Conservation (phyloP, 129 eudicot species). For the Oenanthe sinensis region DNA sequence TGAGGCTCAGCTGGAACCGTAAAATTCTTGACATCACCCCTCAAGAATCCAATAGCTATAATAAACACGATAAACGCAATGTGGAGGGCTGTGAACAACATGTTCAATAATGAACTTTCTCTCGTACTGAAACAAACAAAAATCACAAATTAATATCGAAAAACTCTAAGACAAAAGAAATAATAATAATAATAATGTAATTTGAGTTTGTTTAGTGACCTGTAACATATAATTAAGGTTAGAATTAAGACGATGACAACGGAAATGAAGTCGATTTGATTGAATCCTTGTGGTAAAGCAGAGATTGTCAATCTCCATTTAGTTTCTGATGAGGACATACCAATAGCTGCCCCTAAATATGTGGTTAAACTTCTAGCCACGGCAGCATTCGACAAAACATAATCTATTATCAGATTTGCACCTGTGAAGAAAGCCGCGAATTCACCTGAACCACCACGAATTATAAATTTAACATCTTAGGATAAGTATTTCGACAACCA, state of each 20-base stretch:
- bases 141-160: not conserved
- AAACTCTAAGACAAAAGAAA: not conserved
- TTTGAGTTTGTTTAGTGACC: slow-evolving; percentile 28
- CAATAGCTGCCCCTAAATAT: slow-evolving; percentile 72
- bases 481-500: not conserved
- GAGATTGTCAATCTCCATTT: slow-evolving; percentile 58
- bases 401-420: slow-evolving; percentile 77
- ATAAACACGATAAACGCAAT: slow-evolving; percentile 60
- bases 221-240: slow-evolving; percentile 84
- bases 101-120: slow-evolving; percentile 80
- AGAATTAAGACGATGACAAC: slow-evolving; percentile 67
- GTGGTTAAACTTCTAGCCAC: slow-evolving; percentile 87
- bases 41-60: slow-evolving; percentile 72
- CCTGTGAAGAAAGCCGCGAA: slow-evolving; percentile 80
- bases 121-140: slow-evolving; percentile 50
- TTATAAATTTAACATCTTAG: not conserved
- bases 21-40: slow-evolving; percentile 69
- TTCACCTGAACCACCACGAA: slow-evolving; percentile 37
- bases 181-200: not conserved
- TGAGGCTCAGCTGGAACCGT: slow-evolving; percentile 53
- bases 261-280: slow-evolving; percentile 68
- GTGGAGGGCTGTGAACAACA: slow-evolving; percentile 65
- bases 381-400: slow-evolving; percentile 89
- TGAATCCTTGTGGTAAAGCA: slow-evolving; percentile 63
- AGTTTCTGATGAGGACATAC: slow-evolving; percentile 41